Evolutionary conservation across 257 asterid species (phyloP).

Genomic region (Capsicum pubescens): DNA sequence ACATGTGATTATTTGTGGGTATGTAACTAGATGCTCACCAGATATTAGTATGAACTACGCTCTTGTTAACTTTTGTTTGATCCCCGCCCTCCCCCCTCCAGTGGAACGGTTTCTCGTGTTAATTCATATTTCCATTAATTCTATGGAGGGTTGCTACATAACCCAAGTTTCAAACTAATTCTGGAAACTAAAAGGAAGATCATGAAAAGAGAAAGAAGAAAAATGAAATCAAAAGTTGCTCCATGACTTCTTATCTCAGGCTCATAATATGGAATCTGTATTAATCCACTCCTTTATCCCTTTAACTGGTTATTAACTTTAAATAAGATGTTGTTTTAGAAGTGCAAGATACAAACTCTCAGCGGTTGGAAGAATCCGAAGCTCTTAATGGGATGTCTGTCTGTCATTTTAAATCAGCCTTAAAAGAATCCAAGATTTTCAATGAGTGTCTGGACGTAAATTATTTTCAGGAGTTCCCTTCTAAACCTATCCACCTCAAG

Average conservation of each 20-base stretch:
- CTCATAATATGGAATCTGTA: background rate
- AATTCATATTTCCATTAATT: background rate
- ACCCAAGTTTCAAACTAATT: background rate
- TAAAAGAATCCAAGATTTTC: background rate
- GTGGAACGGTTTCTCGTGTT: background rate
- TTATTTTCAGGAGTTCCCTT: slow-evolving; percentile 15
- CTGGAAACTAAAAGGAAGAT: background rate
- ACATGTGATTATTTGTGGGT: slow-evolving; percentile 21
- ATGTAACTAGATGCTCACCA: background rate
- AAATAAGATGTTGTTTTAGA: background rate
- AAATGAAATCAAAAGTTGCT: slow-evolving; percentile 14
- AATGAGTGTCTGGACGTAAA: background rate
- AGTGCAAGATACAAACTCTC: background rate
- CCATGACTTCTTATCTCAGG: slow-evolving; percentile 20
- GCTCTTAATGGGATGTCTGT: background rate
- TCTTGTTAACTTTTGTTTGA: background rate
- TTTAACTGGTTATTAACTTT: slow-evolving; percentile 15
- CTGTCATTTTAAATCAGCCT: slow-evolving; percentile 16
- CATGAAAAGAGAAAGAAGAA: background rate
- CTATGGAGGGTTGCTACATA: background rate
- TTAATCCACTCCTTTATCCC: background rate
- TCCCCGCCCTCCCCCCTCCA: background rate
- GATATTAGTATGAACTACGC: background rate
- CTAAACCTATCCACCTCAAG: slow-evolving; percentile 11
- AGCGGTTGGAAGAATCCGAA: background rate